Conservation (phyloP, 2,329 filamentous ascomycete species). For the Xylaria arbuscula region DNA sequence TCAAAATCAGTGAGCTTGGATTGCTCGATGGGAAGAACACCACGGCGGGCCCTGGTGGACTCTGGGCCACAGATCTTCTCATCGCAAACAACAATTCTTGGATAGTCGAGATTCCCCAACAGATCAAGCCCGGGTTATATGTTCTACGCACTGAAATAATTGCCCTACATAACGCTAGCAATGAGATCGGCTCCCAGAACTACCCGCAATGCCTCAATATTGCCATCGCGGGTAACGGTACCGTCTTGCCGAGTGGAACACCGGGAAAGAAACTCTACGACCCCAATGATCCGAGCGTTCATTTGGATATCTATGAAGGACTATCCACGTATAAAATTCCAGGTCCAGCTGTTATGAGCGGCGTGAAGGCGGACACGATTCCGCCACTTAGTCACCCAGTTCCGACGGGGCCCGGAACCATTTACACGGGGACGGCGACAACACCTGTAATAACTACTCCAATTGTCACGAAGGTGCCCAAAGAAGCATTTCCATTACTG, state of each 20-base stretch:
- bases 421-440: slow-evolving; percentile 36
- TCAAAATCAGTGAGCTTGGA: slow-evolving; percentile 52
- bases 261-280: slow-evolving; percentile 44
- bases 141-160: slow-evolving; percentile 65
- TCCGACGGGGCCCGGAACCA: slow-evolving; percentile 41
- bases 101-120: slow-evolving; percentile 59
- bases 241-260: slow-evolving; percentile 39
- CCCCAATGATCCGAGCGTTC: slow-evolving; percentile 43
- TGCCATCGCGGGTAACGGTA: slow-evolving; percentile 62
- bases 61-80: slow-evolving; percentile 56
- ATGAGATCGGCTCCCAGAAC: slow-evolving; percentile 59
- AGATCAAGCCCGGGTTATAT: slow-evolving; percentile 61
- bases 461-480: background rate
- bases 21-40: slow-evolving; percentile 44
- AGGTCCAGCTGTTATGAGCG: slow-evolving; percentile 43
- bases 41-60: slow-evolving; percentile 46
- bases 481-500: background rate
- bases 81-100: slow-evolving; percentile 63
- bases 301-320: slow-evolving; percentile 43
- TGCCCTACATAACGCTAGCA: slow-evolving; percentile 59
- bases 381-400: slow-evolving; percentile 41
- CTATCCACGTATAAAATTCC: slow-evolving; percentile 45
- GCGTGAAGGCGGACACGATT: slow-evolving; percentile 26
- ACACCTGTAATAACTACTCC: slow-evolving; percentile 18
- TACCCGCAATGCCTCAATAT: slow-evolving; percentile 70